A percentile compares a stretch with the other conserved stretches of the same genome.
Conservation (phyloP, 2,329 filamentous ascomycete species). For the Huntiella omanensis region DNA sequence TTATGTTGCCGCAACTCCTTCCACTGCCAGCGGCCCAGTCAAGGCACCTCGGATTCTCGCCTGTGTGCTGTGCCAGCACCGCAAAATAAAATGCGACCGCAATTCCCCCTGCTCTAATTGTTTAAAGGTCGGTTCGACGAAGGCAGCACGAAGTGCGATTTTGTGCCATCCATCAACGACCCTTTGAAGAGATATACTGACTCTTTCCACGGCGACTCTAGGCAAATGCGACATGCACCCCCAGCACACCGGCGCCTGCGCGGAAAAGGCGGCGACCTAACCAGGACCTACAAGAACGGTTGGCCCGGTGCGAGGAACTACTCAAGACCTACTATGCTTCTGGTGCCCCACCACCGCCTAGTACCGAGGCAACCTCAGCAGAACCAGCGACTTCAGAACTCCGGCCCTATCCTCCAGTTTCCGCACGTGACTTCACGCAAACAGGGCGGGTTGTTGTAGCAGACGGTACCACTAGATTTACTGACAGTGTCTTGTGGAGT, state of each 20-base stretch:
- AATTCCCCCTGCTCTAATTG: conserved; percentile 41
- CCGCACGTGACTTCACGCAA: conserved; percentile 21
- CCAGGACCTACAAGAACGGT: conserved; percentile 40
- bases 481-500: conserved; percentile 36
- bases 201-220: conserved; percentile 14
- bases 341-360: conserved; percentile 10
- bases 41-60: conserved; percentile 30
- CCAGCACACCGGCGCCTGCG: conserved; percentile 39
- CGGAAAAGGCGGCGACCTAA: conserved; percentile 40
- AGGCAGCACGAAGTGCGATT: neutral
- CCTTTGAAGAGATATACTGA: conserved; percentile 6
- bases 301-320: conserved; percentile 39
- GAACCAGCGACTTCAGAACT: conserved; percentile 8
- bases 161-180: neutral
- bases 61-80: conserved; percentile 39
- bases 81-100: conserved; percentile 45
- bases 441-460: conserved; percentile 35
- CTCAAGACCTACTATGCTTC: conserved; percentile 35
- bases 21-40: conserved; percentile 11
- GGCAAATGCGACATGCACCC: conserved; percentile 40
- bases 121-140: conserved; percentile 28
- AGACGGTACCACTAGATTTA: conserved; percentile 35
- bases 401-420: conserved; percentile 7
- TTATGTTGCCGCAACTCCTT: conserved; percentile 1
- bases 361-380: neutral